Conservation (phyloP, 345 rosid species). For the Cardamine occulta region DNA sequence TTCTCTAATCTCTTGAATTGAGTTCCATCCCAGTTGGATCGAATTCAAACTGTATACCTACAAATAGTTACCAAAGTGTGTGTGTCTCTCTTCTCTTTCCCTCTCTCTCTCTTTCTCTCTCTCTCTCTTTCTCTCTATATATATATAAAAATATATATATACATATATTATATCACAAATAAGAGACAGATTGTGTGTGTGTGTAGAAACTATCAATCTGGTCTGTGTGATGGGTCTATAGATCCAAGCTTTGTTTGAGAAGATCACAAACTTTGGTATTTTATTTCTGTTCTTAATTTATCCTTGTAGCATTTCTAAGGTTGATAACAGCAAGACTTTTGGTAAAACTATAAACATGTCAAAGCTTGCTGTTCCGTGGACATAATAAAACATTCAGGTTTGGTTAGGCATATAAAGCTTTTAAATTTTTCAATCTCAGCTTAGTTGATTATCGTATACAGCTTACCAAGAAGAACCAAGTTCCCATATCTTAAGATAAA, state of each 20-base stretch:
- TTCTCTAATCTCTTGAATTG: constrained; percentile 66
- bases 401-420: constrained; percentile 15
- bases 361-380: constrained; percentile 12
- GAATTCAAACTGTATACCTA: constrained; percentile 31
- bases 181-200: constrained; percentile 16
- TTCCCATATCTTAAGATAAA: constrained; percentile 9
- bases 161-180: constrained; percentile 17
- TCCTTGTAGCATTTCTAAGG: constrained; percentile 11
- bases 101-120: background rate
- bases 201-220: constrained; percentile 25
- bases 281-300: constrained; percentile 18
- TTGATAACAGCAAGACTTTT: constrained; percentile 20
- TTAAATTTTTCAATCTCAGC: background rate
- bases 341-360: constrained; percentile 2
- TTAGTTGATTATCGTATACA: constrained; percentile 21
- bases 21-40: constrained; percentile 12
- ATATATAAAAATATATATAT: background rate
- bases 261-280: constrained; percentile 16
- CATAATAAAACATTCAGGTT: constrained; percentile 17
- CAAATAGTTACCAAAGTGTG: constrained; percentile 21
- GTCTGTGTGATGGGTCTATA: constrained; percentile 31
- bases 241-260: constrained; percentile 25
- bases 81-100: too few species aligned
- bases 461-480: constrained; percentile 13
- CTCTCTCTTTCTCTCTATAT: constrained; percentile 11